Percentiles rank a stretch among this genome's conserved stretches.
These are phyloP conservation scores for Blepharisma stoltei DNA, from an alignment of 73 alveolate genomes.

Conservation along the genomic window DNA sequence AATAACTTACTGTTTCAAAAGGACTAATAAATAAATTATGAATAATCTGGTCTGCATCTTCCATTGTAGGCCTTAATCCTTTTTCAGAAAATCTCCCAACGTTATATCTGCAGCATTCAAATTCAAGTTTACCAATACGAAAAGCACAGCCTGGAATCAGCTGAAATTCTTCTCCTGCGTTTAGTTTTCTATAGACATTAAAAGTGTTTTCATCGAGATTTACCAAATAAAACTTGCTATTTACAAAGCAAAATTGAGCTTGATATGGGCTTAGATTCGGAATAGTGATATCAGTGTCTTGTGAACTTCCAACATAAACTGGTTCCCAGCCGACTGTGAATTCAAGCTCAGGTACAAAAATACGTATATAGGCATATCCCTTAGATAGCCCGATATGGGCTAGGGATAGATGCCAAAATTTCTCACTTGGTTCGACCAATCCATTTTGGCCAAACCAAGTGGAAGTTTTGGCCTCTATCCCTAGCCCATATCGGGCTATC, in stretches of 20 bases:
- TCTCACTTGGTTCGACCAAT: too few relatives aligned
- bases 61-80: conserved; percentile 53
- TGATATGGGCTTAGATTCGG: neutral
- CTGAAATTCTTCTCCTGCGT: conserved; percentile 33
- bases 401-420: too few relatives aligned
- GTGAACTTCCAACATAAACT: neutral
- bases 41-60: conserved; percentile 47
- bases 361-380: too few relatives aligned
- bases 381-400: too few relatives aligned
- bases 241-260: neutral
- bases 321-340: too few relatives aligned
- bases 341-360: too few relatives aligned
- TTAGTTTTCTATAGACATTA: conserved; percentile 45
- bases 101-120: conserved; percentile 50
- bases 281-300: neutral
- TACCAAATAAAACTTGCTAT: neutral
- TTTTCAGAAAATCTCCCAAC: conserved; percentile 51
- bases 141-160: conserved; percentile 61
- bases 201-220: conserved; percentile 33
- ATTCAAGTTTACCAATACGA: conserved; percentile 58
- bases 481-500: too few relatives aligned
- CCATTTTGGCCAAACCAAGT: too few relatives aligned
- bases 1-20: conserved; percentile 34
- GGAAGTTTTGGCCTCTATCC: too few relatives aligned
- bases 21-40: conserved; percentile 47